Percentiles rank a stretch among this genome's conserved stretches.
phyloP scores from a whole-genome alignment of 805 yeast genomes.

The Dipodascus albidus region DNA sequence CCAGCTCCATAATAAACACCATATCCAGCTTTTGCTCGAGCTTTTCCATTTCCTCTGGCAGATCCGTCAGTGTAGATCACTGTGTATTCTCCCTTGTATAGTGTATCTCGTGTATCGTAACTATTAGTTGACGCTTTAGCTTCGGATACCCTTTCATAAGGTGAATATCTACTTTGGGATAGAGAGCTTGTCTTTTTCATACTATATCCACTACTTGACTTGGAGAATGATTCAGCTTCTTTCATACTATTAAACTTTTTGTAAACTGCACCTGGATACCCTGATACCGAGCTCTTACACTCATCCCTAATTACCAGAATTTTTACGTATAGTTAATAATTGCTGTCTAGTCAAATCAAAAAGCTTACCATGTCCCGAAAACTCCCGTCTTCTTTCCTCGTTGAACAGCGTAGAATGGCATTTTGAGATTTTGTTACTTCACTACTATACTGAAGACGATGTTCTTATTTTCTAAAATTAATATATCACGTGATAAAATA shows the following conservation, averaged over 20 bases:
- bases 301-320: conserved; percentile 50
- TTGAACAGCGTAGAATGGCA: conserved; percentile 1
- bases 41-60: conserved; percentile 44
- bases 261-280: conserved; percentile 44
- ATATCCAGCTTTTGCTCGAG: conserved; percentile 43
- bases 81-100: neutral
- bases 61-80: conserved; percentile 72
- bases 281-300: conserved; percentile 33
- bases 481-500: no score
- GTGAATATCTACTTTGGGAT: neutral
- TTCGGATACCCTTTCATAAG: neutral
- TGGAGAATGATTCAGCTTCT: conserved; percentile 41
- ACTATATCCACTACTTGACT: conserved; percentile 3
- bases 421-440: neutral
- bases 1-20: conserved; percentile 60
- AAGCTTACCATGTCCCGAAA: neutral
- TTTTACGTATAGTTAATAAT: conserved; percentile 20
- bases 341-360: neutral
- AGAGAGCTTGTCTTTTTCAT: neutral
- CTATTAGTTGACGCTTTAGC: no score
- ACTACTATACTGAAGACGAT: neutral
- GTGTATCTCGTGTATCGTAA: neutral
- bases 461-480: no score
- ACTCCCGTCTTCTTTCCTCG: neutral
- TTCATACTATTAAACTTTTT: conserved; percentile 39